A percentile compares a stretch with the other conserved stretches of the same genome.
Evolutionary conservation across 1,139 yeast genomes (phyloP).

Genomic region (Debaryomyces sp.): DNA sequence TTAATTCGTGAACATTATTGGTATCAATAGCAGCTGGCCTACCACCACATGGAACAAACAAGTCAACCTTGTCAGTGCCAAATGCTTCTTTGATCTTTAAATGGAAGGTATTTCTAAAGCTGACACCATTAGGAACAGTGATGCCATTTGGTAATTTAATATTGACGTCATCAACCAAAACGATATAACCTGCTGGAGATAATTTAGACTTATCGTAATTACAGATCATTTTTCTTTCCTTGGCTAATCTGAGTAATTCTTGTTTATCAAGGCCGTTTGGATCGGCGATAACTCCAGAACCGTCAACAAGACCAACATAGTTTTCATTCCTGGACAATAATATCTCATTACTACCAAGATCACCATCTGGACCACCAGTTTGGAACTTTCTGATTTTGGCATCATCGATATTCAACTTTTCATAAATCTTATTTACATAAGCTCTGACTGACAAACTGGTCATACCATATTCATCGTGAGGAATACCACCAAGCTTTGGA

Average conservation of each 20-base stretch:
- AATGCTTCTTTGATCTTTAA: constrained; percentile 66
- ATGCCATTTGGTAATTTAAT: constrained; percentile 76
- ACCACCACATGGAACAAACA: constrained; percentile 98
- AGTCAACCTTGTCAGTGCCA: constrained; percentile 63
- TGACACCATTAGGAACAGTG: constrained; percentile 77
- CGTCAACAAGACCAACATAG: constrained; percentile 90
- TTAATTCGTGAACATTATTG: constrained; percentile 72
- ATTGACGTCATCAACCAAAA: constrained; percentile 85
- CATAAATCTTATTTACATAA: constrained; percentile 85
- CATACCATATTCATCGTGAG: constrained; percentile 98
- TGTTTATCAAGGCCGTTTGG: constrained; percentile 82
- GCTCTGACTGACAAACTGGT: constrained; percentile 94
- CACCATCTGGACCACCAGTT: constrained; percentile 99
- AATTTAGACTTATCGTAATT: constrained; percentile 68
- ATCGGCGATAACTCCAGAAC: constrained; percentile 93
- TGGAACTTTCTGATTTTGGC: constrained; percentile 74
- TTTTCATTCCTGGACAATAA: constrained; percentile 77
- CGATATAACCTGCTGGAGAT: constrained; percentile 75
- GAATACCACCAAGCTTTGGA: constrained; percentile 93
- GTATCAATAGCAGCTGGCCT: constrained; percentile 96
- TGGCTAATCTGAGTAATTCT: constrained; percentile 81
- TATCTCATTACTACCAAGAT: constrained; percentile 94
- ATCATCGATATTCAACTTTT: constrained; percentile 66
- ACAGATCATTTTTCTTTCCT: constrained; percentile 73
- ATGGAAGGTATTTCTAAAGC: constrained; percentile 93